phyloP scores from a whole-genome alignment of 306 rosid genomes.

The Albizia julibrissin region DNA sequence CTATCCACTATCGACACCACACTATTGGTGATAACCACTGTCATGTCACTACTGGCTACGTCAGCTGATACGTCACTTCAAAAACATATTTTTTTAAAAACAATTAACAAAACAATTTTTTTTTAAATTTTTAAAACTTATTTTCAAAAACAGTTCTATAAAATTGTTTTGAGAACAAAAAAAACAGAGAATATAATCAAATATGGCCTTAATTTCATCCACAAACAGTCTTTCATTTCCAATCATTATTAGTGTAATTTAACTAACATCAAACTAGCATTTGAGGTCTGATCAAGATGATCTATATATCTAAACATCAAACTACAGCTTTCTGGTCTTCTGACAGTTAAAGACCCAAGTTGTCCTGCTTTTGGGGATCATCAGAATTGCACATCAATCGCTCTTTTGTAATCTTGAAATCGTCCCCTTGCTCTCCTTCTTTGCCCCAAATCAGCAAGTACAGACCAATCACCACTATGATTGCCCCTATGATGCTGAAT shows the following conservation, averaged over 20 bases:
- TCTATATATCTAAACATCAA: neutral
- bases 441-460: conserved; percentile 84
- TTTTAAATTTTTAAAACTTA: too few species aligned
- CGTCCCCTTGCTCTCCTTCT: conserved; percentile 52
- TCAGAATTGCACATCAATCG: neutral
- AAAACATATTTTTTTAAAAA: too few species aligned
- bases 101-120: too few species aligned
- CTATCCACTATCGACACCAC: too few species aligned
- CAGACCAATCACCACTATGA: conserved; percentile 60
- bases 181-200: too few species aligned
- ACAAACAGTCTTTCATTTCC: neutral
- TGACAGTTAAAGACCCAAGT: neutral
- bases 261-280: neutral
- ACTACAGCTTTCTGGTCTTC: neutral
- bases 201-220: neutral
- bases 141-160: too few species aligned
- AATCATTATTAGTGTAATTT: neutral
- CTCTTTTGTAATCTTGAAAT: neutral
- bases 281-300: neutral
- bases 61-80: too few species aligned
- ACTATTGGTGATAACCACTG: too few species aligned
- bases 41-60: too few species aligned
- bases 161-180: too few species aligned
- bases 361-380: neutral
- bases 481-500: conserved; percentile 71